These are phyloP conservation scores for Picea sitchensis DNA, from an alignment of 75 land plant species.

Conservation along the genomic window DNA sequence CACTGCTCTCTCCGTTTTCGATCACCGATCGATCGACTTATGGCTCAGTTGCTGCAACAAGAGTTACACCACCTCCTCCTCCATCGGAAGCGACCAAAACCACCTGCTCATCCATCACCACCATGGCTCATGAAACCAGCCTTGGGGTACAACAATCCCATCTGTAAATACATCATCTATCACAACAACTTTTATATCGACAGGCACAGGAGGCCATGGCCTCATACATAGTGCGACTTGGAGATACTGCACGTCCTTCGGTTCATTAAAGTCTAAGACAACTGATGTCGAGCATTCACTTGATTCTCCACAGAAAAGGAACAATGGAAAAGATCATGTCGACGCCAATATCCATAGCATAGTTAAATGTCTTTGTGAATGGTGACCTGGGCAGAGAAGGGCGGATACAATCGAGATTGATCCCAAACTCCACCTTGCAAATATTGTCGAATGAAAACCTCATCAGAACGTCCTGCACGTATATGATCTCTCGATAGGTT, in stretches of 20 bases:
- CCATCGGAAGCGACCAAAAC: too few species aligned
- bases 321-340: constrained; percentile 51
- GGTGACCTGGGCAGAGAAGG: constrained; percentile 54
- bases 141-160: constrained; percentile 37
- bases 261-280: constrained; percentile 13
- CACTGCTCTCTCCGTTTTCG: too few species aligned
- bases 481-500: not conserved
- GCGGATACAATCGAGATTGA: constrained; percentile 57
- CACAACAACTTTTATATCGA: constrained; percentile 53
- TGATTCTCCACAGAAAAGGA: not conserved
- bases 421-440: constrained; percentile 73
- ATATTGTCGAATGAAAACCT: constrained; percentile 76
- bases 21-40: too few species aligned
- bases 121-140: not conserved
- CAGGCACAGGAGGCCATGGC: constrained; percentile 70
- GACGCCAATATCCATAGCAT: constrained; percentile 52
- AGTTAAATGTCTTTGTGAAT: constrained; percentile 66
- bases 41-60: too few species aligned
- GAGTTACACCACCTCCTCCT: too few species aligned
- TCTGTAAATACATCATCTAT: constrained; percentile 68
- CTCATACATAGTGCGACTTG: constrained; percentile 60
- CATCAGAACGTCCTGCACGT: constrained; percentile 57
- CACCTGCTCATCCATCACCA: too few species aligned
- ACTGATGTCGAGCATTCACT: constrained; percentile 30
- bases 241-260: constrained; percentile 53